A percentile compares a stretch with the other conserved stretches of the same genome.
phyloP scores from a whole-genome alignment of 192 early-diverging fungal genomes.

The Coemansia sp. region DNA sequence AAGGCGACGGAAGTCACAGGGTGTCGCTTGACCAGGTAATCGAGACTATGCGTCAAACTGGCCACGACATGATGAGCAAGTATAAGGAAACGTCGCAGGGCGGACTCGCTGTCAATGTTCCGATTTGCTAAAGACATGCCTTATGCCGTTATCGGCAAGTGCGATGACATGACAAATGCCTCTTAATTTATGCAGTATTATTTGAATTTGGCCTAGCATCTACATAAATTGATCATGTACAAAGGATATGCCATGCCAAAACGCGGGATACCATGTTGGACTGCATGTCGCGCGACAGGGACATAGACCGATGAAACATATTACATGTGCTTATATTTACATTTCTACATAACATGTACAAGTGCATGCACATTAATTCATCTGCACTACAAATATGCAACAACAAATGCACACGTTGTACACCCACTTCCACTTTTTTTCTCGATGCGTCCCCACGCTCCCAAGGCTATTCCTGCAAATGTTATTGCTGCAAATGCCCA shows the following conservation, averaged over 20 bases:
- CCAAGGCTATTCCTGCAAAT: background rate
- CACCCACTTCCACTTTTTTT: background rate
- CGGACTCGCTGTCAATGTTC: slow-evolving; percentile 91
- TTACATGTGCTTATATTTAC: slow-evolving; percentile 1
- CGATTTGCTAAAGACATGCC: slow-evolving; percentile 61
- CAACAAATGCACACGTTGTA: background rate
- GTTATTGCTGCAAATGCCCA: background rate
- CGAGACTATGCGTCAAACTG: slow-evolving; percentile 94
- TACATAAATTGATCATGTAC: slow-evolving; percentile 7
- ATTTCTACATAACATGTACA: slow-evolving; percentile 5
- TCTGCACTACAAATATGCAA: background rate
- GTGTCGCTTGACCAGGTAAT: slow-evolving; percentile 96
- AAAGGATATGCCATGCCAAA: background rate
- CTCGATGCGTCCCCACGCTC: background rate
- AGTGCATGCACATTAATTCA: background rate
- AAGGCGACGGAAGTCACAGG: slow-evolving; percentile 88
- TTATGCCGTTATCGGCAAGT: background rate
- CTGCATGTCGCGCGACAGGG: background rate
- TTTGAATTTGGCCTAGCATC: background rate
- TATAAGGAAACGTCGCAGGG: slow-evolving; percentile 97
- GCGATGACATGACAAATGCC: background rate
- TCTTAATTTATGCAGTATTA: slow-evolving; percentile 2
- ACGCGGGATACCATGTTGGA: background rate
- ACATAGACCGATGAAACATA: background rate
- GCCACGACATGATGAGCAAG: slow-evolving; percentile 90